phyloP scores from a whole-genome alignment of 306 rosid genomes.

The Pyrus communis region DNA sequence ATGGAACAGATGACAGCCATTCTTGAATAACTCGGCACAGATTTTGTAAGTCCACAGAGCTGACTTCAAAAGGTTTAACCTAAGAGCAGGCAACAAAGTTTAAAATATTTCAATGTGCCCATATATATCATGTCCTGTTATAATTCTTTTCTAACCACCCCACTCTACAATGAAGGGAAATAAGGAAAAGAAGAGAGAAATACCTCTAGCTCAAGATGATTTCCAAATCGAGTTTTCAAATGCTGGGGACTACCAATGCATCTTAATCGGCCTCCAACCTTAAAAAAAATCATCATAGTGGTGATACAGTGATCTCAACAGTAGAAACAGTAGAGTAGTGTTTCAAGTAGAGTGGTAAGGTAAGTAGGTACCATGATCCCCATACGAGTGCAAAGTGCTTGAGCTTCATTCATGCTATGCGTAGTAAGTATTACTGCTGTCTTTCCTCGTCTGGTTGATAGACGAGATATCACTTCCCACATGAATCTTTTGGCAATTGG shows the following conservation, averaged over 20 bases:
- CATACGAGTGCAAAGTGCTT: constrained; percentile 87
- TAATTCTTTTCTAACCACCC: background rate
- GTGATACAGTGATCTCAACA: constrained; percentile 3
- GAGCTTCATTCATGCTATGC: constrained; percentile 99
- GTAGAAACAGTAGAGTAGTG: background rate
- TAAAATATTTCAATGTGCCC: constrained; percentile 18
- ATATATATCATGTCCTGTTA: background rate
- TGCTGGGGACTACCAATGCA: constrained; percentile 97
- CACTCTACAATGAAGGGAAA: background rate
- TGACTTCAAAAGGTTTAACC: constrained; percentile 86
- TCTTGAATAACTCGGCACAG: constrained; percentile 66
- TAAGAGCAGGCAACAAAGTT: constrained; percentile 22
- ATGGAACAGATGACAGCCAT: constrained; percentile 48
- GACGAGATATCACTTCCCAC: constrained; percentile 96
- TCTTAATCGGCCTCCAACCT: constrained; percentile 86
- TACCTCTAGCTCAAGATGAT: constrained; percentile 93
- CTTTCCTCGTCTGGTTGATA: constrained; percentile 90
- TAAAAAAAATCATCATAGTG: constrained; percentile 19
- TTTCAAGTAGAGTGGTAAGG: constrained; percentile 21
- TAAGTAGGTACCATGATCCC: constrained; percentile 72
- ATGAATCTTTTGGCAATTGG: constrained; percentile 94
- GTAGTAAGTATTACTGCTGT: constrained; percentile 92
- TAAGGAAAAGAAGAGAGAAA: background rate
- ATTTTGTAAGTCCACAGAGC: constrained; percentile 54
- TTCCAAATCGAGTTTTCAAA: constrained; percentile 85